phyloP scores from a whole-genome alignment of 2,329 filamentous ascomycete species.

The Xylaria sp. region DNA sequence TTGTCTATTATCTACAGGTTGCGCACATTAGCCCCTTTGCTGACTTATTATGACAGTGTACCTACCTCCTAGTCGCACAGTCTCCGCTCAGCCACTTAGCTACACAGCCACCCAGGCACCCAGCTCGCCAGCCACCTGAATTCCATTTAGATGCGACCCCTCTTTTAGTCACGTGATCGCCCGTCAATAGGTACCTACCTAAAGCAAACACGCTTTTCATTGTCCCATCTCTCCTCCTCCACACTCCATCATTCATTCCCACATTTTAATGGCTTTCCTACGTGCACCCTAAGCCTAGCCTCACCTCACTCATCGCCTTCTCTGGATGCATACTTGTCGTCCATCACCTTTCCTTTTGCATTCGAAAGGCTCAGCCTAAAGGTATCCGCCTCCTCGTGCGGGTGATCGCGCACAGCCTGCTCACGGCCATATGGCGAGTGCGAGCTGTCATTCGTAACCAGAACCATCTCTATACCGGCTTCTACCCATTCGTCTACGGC shows the following conservation, averaged over 20 bases:
- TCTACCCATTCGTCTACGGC: slow-evolving; percentile 41
- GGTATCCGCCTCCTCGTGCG: slow-evolving; percentile 38
- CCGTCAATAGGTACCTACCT: no score
- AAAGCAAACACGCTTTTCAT: neutral
- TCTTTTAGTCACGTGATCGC: slow-evolving; percentile 23
- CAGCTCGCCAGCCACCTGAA: slow-evolving; percentile 18
- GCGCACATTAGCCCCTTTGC: neutral
- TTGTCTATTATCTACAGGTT: no score
- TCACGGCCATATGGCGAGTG: slow-evolving; percentile 39
- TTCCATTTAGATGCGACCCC: slow-evolving; percentile 17
- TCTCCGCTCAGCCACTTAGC: slow-evolving; percentile 4
- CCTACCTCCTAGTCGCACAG: neutral
- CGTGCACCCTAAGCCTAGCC: slow-evolving; percentile 6
- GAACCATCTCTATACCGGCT: slow-evolving; percentile 36
- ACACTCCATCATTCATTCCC: neutral
- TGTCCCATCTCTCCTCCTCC: neutral
- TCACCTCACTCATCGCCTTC: slow-evolving; percentile 11
- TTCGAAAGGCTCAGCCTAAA: slow-evolving; percentile 34
- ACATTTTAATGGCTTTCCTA: slow-evolving; percentile 8
- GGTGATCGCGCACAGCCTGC: slow-evolving; percentile 39
- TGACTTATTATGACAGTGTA: neutral
- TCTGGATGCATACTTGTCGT: slow-evolving; percentile 20
- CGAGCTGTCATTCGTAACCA: slow-evolving; percentile 38
- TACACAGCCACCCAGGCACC: no score
- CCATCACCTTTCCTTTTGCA: slow-evolving; percentile 9